A percentile compares a stretch with the other conserved stretches of the same genome.
These are phyloP conservation scores for Saccharomycopsis olivae DNA, from an alignment of 805 yeast species.

Conservation along the genomic window DNA sequence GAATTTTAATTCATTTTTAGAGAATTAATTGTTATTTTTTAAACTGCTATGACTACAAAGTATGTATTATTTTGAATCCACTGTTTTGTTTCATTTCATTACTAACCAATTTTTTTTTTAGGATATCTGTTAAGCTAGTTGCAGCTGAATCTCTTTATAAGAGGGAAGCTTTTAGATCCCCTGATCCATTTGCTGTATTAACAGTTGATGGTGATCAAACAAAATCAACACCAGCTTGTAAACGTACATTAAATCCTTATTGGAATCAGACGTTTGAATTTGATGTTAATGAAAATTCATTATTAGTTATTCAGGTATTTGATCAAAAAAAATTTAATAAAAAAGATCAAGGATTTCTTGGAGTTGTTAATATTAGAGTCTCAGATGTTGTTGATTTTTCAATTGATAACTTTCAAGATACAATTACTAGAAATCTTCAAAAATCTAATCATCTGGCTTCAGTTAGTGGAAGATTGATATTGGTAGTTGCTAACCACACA, in stretches of 20 bases:
- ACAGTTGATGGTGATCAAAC: constrained; percentile 98
- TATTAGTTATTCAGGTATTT: constrained; percentile 85
- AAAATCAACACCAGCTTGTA: constrained; percentile 86
- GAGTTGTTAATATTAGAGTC: constrained; percentile 85
- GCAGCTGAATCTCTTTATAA: constrained; percentile 95
- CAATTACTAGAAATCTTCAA: constrained; percentile 85
- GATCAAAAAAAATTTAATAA: constrained; percentile 96
- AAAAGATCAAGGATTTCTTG: constrained; percentile 97
- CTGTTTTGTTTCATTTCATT: no score
- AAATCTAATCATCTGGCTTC: constrained; percentile 85
- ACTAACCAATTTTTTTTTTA: no score
- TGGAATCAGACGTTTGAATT: constrained; percentile 93
- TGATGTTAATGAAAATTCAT: constrained; percentile 67
- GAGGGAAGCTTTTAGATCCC: constrained; percentile 89
- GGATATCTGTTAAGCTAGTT: constrained; percentile 47
- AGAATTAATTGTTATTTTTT: no score
- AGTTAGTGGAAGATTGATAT: constrained; percentile 86
- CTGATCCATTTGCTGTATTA: constrained; percentile 96
- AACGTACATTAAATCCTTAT: constrained; percentile 90
- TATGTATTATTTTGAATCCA: no score
- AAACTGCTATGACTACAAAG: no score
- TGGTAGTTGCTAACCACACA: constrained; percentile 51
- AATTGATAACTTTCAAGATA: constrained; percentile 48
- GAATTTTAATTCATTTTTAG: no score
- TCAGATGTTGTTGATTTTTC: constrained; percentile 77